These are phyloP conservation scores for Pinus tabuliformis DNA, from an alignment of 75 land plant species.

Conservation along the genomic window DNA sequence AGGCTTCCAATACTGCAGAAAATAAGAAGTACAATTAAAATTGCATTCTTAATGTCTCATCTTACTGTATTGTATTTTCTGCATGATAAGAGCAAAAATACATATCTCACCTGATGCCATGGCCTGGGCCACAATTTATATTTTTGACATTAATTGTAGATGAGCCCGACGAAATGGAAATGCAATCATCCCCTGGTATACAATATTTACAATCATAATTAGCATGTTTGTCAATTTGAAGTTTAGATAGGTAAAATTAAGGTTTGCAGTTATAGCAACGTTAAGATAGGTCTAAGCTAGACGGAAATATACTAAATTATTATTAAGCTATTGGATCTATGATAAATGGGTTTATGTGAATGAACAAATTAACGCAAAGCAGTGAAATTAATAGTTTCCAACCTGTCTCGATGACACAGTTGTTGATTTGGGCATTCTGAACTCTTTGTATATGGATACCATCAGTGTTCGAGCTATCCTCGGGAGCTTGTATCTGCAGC, in stretches of 20 bases:
- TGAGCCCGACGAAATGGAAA: slow-evolving; percentile 38
- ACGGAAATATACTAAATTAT: too few species aligned
- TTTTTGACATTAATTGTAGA: slow-evolving; percentile 15
- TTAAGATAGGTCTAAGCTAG: too few species aligned
- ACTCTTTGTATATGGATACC: slow-evolving; percentile 35
- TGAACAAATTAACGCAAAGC: too few species aligned
- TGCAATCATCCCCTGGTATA: slow-evolving; percentile 45
- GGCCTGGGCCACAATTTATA: slow-evolving; percentile 60
- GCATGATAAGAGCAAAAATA: too few species aligned
- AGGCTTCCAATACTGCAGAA: too few species aligned
- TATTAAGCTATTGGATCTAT: too few species aligned
- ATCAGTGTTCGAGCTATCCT: slow-evolving; percentile 47
- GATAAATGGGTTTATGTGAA: too few species aligned
- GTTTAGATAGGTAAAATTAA: too few species aligned
- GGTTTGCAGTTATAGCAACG: too few species aligned
- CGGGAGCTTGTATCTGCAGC: slow-evolving; percentile 25
- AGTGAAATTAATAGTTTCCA: too few species aligned
- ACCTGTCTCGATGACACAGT: slow-evolving; percentile 24
- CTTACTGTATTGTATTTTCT: not conserved
- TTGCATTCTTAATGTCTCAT: not conserved
- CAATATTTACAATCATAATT: not conserved
- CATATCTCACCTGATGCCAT: slow-evolving; percentile 39
- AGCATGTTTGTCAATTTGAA: too few species aligned
- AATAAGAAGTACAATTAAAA: not conserved
- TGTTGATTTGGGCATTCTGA: slow-evolving; percentile 9